Evolutionary conservation across 495 filamentous ascomycete genomes (phyloP).

Genomic region (Venustampulla echinocandica): DNA sequence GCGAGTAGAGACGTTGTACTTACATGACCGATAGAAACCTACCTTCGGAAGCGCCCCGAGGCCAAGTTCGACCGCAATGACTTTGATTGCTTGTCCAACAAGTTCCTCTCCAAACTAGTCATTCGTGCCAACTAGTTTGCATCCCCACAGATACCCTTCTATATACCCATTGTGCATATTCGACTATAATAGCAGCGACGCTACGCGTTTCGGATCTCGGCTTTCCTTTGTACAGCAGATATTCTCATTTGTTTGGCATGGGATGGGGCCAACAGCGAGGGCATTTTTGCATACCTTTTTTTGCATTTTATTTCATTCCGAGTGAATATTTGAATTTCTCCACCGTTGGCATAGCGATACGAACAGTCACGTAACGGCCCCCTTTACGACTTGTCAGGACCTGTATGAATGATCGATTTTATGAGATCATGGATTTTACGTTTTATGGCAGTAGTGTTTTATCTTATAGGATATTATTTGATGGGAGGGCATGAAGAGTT

Average conservation of each 20-base stretch:
- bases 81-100: constrained; percentile 90
- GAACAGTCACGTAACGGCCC: constrained; percentile 21
- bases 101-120: constrained; percentile 87
- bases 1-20: no score
- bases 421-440: constrained; percentile 21
- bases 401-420: constrained; percentile 17
- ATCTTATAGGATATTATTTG: constrained; percentile 7
- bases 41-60: constrained; percentile 44
- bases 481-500: no score
- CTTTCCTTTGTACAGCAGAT: constrained; percentile 16
- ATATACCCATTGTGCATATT: constrained; percentile 25
- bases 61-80: constrained; percentile 78
- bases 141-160: constrained; percentile 18
- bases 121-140: constrained; percentile 72
- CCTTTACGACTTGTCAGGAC: constrained; percentile 16
- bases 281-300: constrained; percentile 11
- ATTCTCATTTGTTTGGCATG: constrained; percentile 14
- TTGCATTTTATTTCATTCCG: no score
- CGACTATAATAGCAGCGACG: constrained; percentile 20
- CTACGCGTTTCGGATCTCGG: constrained; percentile 6
- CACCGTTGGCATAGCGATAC: constrained; percentile 19
- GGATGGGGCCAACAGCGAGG: constrained; percentile 13
- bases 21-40: constrained; percentile 41
- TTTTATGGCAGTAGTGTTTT: constrained; percentile 20
- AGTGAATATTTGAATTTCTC: no score